These are phyloP conservation scores for Gymnopilus junonius DNA, from an alignment of 768 basidiomycete species.

Conservation along the genomic window DNA sequence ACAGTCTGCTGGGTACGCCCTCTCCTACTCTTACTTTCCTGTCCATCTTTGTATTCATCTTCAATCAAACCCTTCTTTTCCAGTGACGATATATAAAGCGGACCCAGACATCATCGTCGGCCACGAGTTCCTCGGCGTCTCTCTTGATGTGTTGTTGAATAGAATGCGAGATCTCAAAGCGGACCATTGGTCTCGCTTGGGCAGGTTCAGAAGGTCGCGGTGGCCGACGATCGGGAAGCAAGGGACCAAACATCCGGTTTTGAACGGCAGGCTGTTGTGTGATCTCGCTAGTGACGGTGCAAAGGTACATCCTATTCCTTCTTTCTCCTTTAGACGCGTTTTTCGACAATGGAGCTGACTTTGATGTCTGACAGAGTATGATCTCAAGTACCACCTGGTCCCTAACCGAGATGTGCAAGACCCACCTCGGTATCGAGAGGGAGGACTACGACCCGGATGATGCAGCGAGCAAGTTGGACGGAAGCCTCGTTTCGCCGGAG, in stretches of 20 bases:
- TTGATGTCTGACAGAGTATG: constrained; percentile 68
- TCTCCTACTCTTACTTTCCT: not conserved
- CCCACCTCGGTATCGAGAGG: constrained; percentile 85
- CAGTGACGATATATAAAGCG: constrained; percentile 79
- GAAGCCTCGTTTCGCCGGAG: constrained; percentile 74
- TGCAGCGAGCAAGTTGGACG: constrained; percentile 89
- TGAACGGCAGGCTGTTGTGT: constrained; percentile 86
- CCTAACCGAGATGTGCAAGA: constrained; percentile 93
- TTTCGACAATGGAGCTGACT: too few relatives aligned
- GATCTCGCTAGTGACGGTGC: constrained; percentile 95
- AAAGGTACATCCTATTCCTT: constrained; percentile 57
- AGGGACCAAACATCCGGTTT: constrained; percentile 83
- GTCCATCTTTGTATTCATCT: constrained; percentile 1
- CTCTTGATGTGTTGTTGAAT: constrained; percentile 87
- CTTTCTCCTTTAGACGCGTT: not conserved
- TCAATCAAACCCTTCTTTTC: too few relatives aligned
- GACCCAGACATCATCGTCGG: constrained; percentile 96
- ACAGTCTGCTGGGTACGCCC: constrained; percentile 69
- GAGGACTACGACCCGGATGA: constrained; percentile 98
- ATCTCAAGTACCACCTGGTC: constrained; percentile 99
- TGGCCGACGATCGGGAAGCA: constrained; percentile 85
- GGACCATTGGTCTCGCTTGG: constrained; percentile 94
- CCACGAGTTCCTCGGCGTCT: constrained; percentile 91
- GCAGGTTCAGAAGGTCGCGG: constrained; percentile 82
- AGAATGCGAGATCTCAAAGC: constrained; percentile 90